Base-by-base conservation (phyloP, 2,329 filamentous ascomycete genomes). In the Aspergillus oerlinghausenensis region DNA sequence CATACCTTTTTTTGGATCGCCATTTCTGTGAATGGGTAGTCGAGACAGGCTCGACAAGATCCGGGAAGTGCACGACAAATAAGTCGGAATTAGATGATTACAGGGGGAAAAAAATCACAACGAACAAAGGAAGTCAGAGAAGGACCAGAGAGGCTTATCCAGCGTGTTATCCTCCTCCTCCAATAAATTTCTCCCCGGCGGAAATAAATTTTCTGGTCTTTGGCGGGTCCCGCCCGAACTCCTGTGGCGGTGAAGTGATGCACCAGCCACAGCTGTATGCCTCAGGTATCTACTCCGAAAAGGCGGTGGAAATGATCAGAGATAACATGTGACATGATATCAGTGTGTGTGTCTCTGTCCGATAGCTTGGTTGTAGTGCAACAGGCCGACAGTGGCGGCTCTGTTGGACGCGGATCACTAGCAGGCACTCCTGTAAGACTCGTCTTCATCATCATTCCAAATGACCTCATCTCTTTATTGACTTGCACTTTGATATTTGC, bases 1-100 rank as follows among this genome's bases (percentile, higher is more conserved):
- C 70, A 54, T 64, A 82, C 83, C 79, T 97, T 97, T 84, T 97
- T 97, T 73, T 97, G 91, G 70, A 97, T 93, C 70, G 90, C 92
- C 94, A 97, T 97, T 64, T 67, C 68, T 55, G 60, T 38, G 50
- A 51, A 59, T 50, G 59, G 59, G 58, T n/a, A 58, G 63, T 65
- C 68, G 65, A 60, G 58, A 40, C 25, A 42, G 52, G 55, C 67
- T 68, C 64, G 64, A 62, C 60, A 58, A 52, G 56, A 55, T 58
- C 60, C 62, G 61, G 49, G 52, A 63, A 49, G 45, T 42, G 55
- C 55, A 60, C 48, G 21, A 25, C 43, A 23, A 51, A 32, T 55
- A 55, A 60, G 56, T 42, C 49, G 52, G 49, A 19, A 40, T 50
- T 50, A 55, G 59, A 55, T 57, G 42, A 62, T 50, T 26, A 51